These are phyloP conservation scores for Usnea hakonensis DNA, from an alignment of 495 filamentous ascomycete genomes.

Conservation along the genomic window DNA sequence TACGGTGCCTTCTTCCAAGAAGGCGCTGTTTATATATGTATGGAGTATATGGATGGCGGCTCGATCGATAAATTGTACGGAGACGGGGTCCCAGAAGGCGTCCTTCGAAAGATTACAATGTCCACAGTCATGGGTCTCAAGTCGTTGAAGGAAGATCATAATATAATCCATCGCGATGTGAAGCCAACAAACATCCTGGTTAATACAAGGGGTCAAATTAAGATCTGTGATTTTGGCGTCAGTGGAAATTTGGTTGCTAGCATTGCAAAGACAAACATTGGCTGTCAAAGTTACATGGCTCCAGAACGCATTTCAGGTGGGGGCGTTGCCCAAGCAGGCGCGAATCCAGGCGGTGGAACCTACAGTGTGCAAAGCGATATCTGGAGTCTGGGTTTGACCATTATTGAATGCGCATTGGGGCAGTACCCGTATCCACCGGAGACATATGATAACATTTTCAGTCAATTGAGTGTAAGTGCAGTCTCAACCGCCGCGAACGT, in stretches of 20 bases:
- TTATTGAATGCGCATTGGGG: conserved; percentile 95
- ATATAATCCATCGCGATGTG: conserved; percentile 98
- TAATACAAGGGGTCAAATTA: conserved; percentile 84
- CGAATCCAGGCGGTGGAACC: conserved; percentile 65
- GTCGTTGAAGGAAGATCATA: conserved; percentile 92
- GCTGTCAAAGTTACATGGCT: conserved; percentile 99
- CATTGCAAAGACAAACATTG: conserved; percentile 98
- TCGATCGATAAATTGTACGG: conserved; percentile 94
- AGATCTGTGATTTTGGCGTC: conserved; percentile 98
- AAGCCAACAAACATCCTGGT: conserved; percentile 97
- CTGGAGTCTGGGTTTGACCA: conserved; percentile 88
- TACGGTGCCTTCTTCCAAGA: conserved; percentile 99
- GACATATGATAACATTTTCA: conserved; percentile 98
- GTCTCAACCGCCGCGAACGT: background rate
- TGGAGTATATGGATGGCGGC: conserved; percentile 99
- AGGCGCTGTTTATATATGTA: conserved; percentile 97
- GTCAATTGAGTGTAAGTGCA: conserved; percentile 82
- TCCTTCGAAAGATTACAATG: conserved; percentile 86
- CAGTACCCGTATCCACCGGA: conserved; percentile 96
- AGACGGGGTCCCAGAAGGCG: conserved; percentile 82
- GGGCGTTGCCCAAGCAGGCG: conserved; percentile 66
- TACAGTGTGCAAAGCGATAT: conserved; percentile 98
- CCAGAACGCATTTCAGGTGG: conserved; percentile 89
- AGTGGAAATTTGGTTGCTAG: conserved; percentile 94
- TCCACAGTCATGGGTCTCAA: conserved; percentile 88